Conservation (phyloP, 78 protist species). For the Bigelowiella natans region DNA sequence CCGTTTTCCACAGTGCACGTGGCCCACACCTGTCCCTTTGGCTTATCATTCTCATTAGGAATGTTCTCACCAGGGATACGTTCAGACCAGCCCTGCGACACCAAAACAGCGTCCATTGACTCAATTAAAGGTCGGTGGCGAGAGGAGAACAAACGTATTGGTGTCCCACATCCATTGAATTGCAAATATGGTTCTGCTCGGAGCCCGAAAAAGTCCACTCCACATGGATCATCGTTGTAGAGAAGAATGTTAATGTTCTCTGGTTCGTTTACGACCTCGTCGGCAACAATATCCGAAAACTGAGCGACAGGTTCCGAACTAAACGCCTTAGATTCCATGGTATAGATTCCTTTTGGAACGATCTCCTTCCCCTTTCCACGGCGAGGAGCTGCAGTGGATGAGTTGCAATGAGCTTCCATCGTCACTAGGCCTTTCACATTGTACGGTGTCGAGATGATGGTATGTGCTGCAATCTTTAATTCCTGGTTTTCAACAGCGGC, state of each 20-base stretch:
- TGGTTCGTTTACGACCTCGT: neutral
- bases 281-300: too few relatives aligned
- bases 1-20: too few relatives aligned
- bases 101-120: neutral
- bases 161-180: neutral
- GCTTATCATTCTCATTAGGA: neutral
- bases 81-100: neutral
- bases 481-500: too few relatives aligned
- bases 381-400: too few relatives aligned
- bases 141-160: neutral
- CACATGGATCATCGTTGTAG: neutral
- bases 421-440: too few relatives aligned
- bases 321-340: too few relatives aligned
- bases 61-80: neutral
- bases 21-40: neutral
- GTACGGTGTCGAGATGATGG: too few relatives aligned
- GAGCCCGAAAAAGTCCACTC: neutral
- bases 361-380: too few relatives aligned
- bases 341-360: too few relatives aligned
- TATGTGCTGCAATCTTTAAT: too few relatives aligned
- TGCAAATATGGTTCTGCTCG: neutral
- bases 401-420: too few relatives aligned
- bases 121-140: neutral
- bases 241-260: neutral
- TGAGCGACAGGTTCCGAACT: too few relatives aligned